Base-by-base conservation (phyloP, 768 basidiomycete genomes). In the Mycena haematopus region DNA sequence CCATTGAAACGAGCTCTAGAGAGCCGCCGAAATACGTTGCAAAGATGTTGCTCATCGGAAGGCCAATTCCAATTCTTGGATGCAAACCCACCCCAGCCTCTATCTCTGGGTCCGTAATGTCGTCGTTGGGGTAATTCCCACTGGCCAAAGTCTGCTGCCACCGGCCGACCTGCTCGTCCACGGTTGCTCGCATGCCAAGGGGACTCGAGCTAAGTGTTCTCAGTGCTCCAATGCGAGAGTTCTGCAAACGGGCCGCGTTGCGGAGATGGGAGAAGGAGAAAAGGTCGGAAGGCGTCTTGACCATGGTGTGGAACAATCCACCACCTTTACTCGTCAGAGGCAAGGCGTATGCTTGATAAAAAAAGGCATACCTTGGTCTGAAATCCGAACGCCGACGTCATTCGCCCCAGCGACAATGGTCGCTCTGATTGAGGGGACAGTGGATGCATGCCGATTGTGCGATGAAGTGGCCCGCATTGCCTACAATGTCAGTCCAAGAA, bases 221-320 rank as follows among this genome's bases (percentile, higher is more conserved):
- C 57, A 92, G 76, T 6, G 90, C 89, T 14, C 86, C 86, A 29
- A 94, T 73, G 9, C 91, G 84, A 19, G 86, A 82, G 68, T 83
- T 76, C 53, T 90, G 83, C 74, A 95, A 75, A 52, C 92, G 82
- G 22, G 85, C 78, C 1, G 89, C 86, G 70, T 93, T 93, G 11
- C 93, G 85, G 27, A 89, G 72, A 74, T 95, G 93, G 4, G 93
- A 95, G 77, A 96, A 95, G 4, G 93, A 95, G 75, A 93, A 94
- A 6, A 95, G 79, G 71, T 95, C 93, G 21, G 88, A 84, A 0
- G 93, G 87, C 1, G 80, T 81, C 61, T 79, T 80, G 52, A 92
- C 82, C 49, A 76, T 8, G 82, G 71, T 21, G 78, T 80, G 46
- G 77, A 72, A 9, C 40, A 95, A 80, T 1, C 93, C 93, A 3